Base-by-base conservation (phyloP, 73 alveolate species). In the Durusdinium trenchii region DNA sequence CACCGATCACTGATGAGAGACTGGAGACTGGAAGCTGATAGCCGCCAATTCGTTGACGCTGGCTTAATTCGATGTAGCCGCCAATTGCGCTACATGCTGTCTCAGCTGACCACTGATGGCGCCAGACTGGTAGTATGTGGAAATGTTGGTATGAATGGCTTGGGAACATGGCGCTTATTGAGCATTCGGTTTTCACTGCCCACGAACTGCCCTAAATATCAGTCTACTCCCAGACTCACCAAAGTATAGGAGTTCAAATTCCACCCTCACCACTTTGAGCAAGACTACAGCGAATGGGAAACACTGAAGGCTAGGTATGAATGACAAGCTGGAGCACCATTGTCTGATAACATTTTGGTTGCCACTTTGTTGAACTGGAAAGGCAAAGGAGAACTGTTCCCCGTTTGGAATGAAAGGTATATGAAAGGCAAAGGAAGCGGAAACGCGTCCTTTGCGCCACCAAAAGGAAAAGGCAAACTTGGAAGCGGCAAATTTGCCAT, bases 291-390 rank as follows among this genome's bases (percentile, higher is more conserved):
- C n/a, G 85, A 3, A 6, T 35, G 85, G 85, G 85, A 73, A 73
- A 73, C 85, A 16, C 10, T 73, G 32, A 73, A 14, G 47, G 54
- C 85, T 6, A 73, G 85, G 51, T 81, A 83, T 50, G 94, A n/a
- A 16, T 30, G 43, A 36, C 94, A 83, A 48, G 4, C 94, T 10
- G 94, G 67, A 48, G 47, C 67, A 82, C 46, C 93, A 35, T 54
- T 82, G 93, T 71, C 93, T 0, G 71, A 83, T 18, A n/a, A 38
- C 73, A 52, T 83, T 6, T 40, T 83, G 38, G 94, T 83, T 10
- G 94, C 94, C 26, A 83, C 76, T 18, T 60, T 83, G 94, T 20
- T 50, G 75, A 48, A 52, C 75, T 50, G 73, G 76, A 83, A 83
- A 46, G 54, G 76, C 38, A 83, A 51, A 76, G 87, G 87, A 76